phyloP scores from a whole-genome alignment of 1,284 basidiomycete genomes.

The Ceratobasidium sp. region DNA sequence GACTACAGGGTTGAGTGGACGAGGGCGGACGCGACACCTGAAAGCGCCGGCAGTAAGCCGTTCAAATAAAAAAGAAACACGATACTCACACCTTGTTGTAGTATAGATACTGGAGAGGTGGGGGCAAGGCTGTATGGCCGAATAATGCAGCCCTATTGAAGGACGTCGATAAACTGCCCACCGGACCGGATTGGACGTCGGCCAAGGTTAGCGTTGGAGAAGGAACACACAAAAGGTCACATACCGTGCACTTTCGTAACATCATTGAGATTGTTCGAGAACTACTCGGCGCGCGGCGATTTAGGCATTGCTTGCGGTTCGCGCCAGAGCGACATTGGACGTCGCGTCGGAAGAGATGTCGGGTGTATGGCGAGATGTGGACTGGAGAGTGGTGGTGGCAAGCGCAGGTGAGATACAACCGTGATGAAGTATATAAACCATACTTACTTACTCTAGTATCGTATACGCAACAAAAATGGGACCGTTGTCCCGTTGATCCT shows the following conservation, averaged over 20 bases:
- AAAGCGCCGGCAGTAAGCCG: not conserved
- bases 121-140: constrained; percentile 17
- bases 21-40: constrained; percentile 8
- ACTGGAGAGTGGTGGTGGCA: constrained; percentile 25
- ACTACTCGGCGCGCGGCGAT: constrained; percentile 16
- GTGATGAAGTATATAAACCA: not conserved
- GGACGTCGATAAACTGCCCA: not conserved
- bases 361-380: constrained; percentile 22
- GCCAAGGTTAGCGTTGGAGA: not conserved
- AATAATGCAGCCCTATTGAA: constrained; percentile 21
- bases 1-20: constrained; percentile 24
- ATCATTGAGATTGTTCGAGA: constrained; percentile 10
- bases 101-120: constrained; percentile 14
- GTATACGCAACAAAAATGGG: not conserved
- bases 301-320: constrained; percentile 12
- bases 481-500: constrained; percentile 1
- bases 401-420: not conserved
- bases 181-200: constrained; percentile 20
- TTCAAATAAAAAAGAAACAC: not conserved
- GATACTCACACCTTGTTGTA: not conserved
- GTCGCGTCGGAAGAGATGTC: not conserved
- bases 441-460: not conserved
- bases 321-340: constrained; percentile 33
- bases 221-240: not conserved
- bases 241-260: constrained; percentile 2